Base-by-base conservation (phyloP, 129 eudicot genomes). In the Ambrosia trifida region DNA sequence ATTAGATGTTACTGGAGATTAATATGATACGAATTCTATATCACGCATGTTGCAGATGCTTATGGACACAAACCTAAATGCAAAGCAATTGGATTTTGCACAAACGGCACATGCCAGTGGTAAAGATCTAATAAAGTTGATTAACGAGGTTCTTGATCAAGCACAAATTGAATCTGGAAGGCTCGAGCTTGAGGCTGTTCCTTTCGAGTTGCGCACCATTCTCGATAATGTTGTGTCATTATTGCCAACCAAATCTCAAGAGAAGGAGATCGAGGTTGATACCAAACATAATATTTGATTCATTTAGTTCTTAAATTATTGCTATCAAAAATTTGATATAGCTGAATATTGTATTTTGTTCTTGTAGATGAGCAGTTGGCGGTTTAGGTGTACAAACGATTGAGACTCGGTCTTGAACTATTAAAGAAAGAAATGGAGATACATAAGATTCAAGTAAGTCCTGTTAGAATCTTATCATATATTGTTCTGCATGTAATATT, bases 391-490 rank as follows among this genome's bases (percentile, higher is more conserved):
- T 84, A 80, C 80, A 90, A 87, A 82, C 85, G 99, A 45, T 82
- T 94, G 77, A 76, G 84, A 68, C 97, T 94, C 65, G 82, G 96
- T 43, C 71, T 94, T 82, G 97, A 89, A 76, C 46, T 94, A 35
- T 86, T 89, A 83, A 94, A 94, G 86, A 94, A 94, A 90, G 99
- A 94, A 78, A 84, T 94, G 93, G 99, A 94, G 86, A 94, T 94
- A 58, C 89, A 94, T 83, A 94, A 86, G 85, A 87, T 94, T 72
- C 99, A 94, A 91, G 99, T 88, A 72, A 70, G 68, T 51, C 43
- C 69, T 41, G 50, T 7, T 74, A 38, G 43, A 50, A 11, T 65
- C 53, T 32, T 66, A 20, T 43, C 64, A 8, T 50, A 9, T 14
- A 20, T 20, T 6, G 2, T 52, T 24, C 32, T 18, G 58, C 8